A percentile compares a stretch with the other conserved stretches of the same genome.
phyloP scores from a whole-genome alignment of 176 grass and related monocot genomes.

The Coix lacrymajobi region DNA sequence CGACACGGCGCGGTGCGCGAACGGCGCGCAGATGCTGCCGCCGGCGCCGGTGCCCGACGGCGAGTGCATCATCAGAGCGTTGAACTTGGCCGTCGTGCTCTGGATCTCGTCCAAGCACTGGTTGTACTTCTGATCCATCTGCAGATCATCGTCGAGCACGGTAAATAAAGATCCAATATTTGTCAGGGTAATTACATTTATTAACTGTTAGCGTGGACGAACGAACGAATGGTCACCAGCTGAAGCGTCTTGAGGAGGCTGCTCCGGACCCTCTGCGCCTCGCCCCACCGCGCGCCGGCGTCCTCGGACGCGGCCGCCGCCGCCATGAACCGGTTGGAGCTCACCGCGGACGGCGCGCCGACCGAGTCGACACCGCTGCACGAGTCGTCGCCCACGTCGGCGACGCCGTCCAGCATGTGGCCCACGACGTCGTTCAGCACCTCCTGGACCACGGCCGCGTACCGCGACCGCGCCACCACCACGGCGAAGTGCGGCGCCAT shows the following conservation, averaged over 20 bases:
- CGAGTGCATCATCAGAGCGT: slow-evolving; percentile 14
- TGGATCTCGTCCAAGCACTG: slow-evolving; percentile 78
- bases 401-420: slow-evolving; percentile 35
- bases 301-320: not conserved
- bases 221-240: slow-evolving; percentile 20
- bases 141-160: not conserved
- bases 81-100: slow-evolving; percentile 54
- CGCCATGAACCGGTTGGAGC: slow-evolving; percentile 21
- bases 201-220: not conserved
- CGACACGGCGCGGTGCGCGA: slow-evolving; percentile 55
- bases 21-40: slow-evolving; percentile 35
- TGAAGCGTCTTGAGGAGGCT: slow-evolving; percentile 50
- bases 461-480: slow-evolving; percentile 53
- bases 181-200: not conserved
- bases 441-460: slow-evolving; percentile 49
- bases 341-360: slow-evolving; percentile 3
- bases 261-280: slow-evolving; percentile 8
- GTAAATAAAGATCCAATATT: not conserved
- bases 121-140: slow-evolving; percentile 78
- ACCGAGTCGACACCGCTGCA: not conserved
- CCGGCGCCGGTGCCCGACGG: not conserved
- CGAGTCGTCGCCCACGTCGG: slow-evolving; percentile 3
- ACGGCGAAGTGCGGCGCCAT: slow-evolving; percentile 31
- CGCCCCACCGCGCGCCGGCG: not conserved
- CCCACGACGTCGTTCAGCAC: slow-evolving; percentile 50